These are phyloP conservation scores for Datisca glomerata DNA, from an alignment of 306 rosid genomes.

Conservation along the genomic window DNA sequence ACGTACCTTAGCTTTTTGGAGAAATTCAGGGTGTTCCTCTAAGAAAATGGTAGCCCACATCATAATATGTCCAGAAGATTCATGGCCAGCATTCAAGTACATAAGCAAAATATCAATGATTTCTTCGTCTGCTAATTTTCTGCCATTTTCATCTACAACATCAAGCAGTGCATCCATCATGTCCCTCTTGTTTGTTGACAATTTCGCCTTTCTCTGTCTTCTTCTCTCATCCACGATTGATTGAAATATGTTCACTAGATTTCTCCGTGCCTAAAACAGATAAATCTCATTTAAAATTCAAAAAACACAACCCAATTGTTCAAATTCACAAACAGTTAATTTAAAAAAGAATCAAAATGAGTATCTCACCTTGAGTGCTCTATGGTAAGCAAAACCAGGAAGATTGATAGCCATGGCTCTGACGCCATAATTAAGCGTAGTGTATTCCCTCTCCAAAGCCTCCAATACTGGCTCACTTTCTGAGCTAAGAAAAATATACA, in stretches of 20 bases:
- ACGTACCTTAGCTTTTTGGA: constrained; percentile 69
- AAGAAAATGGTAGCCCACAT: constrained; percentile 71
- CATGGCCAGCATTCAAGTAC: constrained; percentile 96
- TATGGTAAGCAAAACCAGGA: constrained; percentile 87
- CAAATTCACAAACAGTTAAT: too few relatives aligned
- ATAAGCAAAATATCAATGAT: constrained; percentile 69
- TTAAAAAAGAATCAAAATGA: too few relatives aligned
- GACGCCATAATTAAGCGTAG: constrained; percentile 59
- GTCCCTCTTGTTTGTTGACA: constrained; percentile 26
- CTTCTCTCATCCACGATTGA: constrained; percentile 51
- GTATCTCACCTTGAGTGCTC: constrained; percentile 49
- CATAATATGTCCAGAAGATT: constrained; percentile 80
- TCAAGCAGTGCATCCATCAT: constrained; percentile 86
- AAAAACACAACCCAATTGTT: too few relatives aligned
- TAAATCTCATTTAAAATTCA: not conserved
- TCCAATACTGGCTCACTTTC: constrained; percentile 56
- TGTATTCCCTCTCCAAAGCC: constrained; percentile 69
- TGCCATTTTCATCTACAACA: constrained; percentile 66
- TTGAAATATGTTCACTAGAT: constrained; percentile 47
- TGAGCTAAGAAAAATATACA: constrained; percentile 72
- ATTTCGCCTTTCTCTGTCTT: constrained; percentile 13
- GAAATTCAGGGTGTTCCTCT: constrained; percentile 42
- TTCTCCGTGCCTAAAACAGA: constrained; percentile 54
- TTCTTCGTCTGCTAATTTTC: constrained; percentile 46
- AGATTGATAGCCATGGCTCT: constrained; percentile 77